These are phyloP conservation scores for Entonaema liquescens DNA, from an alignment of 495 filamentous ascomycete species.

Conservation along the genomic window DNA sequence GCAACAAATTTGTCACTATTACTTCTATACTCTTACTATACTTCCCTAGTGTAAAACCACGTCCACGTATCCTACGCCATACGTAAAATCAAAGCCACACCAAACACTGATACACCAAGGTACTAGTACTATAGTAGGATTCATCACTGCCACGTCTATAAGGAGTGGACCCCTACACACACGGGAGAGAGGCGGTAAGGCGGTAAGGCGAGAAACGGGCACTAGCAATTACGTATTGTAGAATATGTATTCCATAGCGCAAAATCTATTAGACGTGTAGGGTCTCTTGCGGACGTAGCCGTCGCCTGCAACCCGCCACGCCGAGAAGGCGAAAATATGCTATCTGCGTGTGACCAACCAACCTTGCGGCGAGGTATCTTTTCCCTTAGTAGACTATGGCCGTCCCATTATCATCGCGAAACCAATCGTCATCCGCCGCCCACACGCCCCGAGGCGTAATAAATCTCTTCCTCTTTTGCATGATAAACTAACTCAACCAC, in stretches of 20 bases:
- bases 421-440: slow-evolving; percentile 24
- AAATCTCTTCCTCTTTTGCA: slow-evolving; percentile 2
- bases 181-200: not conserved
- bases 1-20: not conserved
- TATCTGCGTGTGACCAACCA: slow-evolving; percentile 22
- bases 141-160: slow-evolving; percentile 2
- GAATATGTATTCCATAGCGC: slow-evolving; percentile 22
- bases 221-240: slow-evolving; percentile 1
- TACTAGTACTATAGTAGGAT: not conserved
- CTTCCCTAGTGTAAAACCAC: not conserved
- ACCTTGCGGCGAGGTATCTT: slow-evolving; percentile 34
- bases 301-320: slow-evolving; percentile 18
- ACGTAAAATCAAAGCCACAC: not conserved
- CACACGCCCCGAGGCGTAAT: slow-evolving; percentile 26
- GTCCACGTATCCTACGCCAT: not conserved
- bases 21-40: not conserved
- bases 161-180: not conserved
- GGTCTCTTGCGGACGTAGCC: not conserved
- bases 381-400: slow-evolving; percentile 15
- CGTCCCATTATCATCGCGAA: slow-evolving; percentile 24
- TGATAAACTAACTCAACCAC: not conserved
- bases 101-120: not conserved
- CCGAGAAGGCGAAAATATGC: slow-evolving; percentile 14
- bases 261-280: slow-evolving; percentile 34
- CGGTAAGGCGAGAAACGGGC: not conserved